Base-by-base conservation (phyloP, 2,329 filamentous ascomycete species). In the Zymoseptoria tritici region DNA sequence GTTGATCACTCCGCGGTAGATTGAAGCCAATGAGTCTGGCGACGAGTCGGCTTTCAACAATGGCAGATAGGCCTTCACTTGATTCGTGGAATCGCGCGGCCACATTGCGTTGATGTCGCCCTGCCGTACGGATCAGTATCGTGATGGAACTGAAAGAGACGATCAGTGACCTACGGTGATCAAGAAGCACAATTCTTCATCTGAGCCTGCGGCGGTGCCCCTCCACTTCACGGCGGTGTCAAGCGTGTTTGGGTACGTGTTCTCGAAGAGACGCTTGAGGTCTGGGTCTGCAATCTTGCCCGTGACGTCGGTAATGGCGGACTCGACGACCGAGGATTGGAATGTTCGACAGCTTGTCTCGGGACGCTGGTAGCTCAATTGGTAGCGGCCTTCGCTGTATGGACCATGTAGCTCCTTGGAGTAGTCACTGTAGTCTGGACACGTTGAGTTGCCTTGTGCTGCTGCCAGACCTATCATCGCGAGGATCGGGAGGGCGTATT, bases 171-270 rank as follows among this genome's bases (percentile, higher is more conserved):
- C n/a, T 53, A 22, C 81, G 0, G 81, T 84, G 60, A 84, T 84
- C 63, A 84, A 67, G 64, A 83, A 84, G 4, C 82, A 81, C 61
- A 87, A 75, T 72, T 90, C 87, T 71, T 90, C 85, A 1, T 81
- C 79, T 0, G 79, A 72, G 65, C 83, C 79, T 60, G 83, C 53
- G 36, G 78, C 79, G 56, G 78, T 76, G 1, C 88, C 88, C 57
- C 81, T 84, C 87, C 86, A 90, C 62, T 80, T 80, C 50, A 90
- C 81, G 0, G 87, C 87, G 0, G 87, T 90, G 68, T 91, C 88
- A 9, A 91, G 78, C 0, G 87, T 90, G 72, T 90, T 91, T 0
- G 88, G 88, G 70, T 85, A 91, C 1, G 85, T 79, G 70, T 91
- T 91, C 65, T 85, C 75, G 69, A 91, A 91, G 9, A 91, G 77